These are phyloP conservation scores for Tulasnella sp. DNA, from an alignment of 768 basidiomycete species.

Conservation along the genomic window DNA sequence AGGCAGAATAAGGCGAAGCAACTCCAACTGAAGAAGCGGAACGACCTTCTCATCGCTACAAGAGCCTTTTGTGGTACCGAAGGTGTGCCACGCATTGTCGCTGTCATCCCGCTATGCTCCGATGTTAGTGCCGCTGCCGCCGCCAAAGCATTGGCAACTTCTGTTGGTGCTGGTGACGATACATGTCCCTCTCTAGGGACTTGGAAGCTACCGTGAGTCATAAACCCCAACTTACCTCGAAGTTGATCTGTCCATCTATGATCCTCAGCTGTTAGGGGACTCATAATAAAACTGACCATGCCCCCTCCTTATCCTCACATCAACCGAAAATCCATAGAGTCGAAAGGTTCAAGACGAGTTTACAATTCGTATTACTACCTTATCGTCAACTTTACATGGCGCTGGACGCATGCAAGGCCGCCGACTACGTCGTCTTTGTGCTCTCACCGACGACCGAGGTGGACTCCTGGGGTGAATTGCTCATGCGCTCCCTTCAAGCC, in stretches of 20 bases:
- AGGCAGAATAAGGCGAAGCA: conserved; percentile 81
- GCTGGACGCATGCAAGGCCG: conserved; percentile 74
- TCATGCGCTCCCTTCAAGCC: conserved; percentile 77
- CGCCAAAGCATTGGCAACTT: conserved; percentile 45
- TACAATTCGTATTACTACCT: conserved; percentile 74
- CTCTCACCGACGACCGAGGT: conserved; percentile 79
- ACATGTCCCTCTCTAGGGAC: conserved; percentile 43
- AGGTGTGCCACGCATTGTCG: conserved; percentile 74
- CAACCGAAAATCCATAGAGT: conserved; percentile 38
- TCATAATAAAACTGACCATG: no score
- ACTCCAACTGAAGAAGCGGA: conserved; percentile 58
- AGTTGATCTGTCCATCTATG: conserved; percentile 2
- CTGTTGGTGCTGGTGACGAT: conserved; percentile 44
- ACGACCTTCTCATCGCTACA: conserved; percentile 52
- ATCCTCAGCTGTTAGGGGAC: no score
- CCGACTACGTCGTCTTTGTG: conserved; percentile 82
- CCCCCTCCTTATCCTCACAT: not conserved
- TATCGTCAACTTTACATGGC: conserved; percentile 63
- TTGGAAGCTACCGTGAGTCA: conserved; percentile 55
- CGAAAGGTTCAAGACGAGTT: conserved; percentile 79
- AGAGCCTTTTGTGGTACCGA: conserved; percentile 71
- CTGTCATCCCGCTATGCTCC: conserved; percentile 70
- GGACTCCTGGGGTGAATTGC: conserved; percentile 70
- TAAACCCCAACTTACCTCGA: not conserved
- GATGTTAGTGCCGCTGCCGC: conserved; percentile 46